phyloP scores from a whole-genome alignment of 805 yeast species.

The Lachancea thermotolerans region DNA sequence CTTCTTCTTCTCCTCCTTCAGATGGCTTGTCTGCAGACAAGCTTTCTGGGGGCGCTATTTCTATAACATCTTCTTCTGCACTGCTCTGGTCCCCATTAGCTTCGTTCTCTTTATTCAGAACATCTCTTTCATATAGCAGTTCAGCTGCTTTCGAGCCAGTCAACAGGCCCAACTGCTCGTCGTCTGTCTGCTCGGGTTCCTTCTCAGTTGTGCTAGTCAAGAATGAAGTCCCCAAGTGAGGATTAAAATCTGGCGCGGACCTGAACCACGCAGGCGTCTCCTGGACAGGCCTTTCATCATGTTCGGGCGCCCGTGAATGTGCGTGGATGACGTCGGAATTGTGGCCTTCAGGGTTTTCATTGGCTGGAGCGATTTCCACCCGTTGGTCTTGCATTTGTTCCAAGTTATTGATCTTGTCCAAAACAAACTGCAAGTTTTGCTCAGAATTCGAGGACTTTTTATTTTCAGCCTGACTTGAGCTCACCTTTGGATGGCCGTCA shows the following conservation, averaged over 20 bases:
- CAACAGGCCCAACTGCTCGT: conserved; percentile 14
- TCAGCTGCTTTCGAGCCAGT: conserved; percentile 19
- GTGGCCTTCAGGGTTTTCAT: neutral
- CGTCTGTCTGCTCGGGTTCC: conserved; percentile 20
- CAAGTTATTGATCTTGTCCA: conserved; percentile 16
- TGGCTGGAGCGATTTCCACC: neutral
- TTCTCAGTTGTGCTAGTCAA: conserved; percentile 10
- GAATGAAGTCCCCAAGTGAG: conserved; percentile 16
- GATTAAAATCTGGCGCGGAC: conserved; percentile 11
- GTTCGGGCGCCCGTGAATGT: neutral
- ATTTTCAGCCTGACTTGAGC: no score
- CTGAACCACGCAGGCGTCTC: conserved; percentile 31
- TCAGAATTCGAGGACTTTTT: conserved; percentile 11
- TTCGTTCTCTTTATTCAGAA: conserved; percentile 2
- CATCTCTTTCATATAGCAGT: conserved; percentile 1
- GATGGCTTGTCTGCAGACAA: neutral
- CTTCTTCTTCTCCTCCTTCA: neutral
- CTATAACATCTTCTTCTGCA: conserved; percentile 21
- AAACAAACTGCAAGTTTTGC: conserved; percentile 20
- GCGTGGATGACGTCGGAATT: no score
- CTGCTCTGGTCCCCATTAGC: conserved; percentile 20
- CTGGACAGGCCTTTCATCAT: conserved; percentile 3
- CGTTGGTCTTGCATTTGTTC: neutral
- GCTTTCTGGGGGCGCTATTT: conserved; percentile 8
- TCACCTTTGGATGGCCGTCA: neutral